Evolutionary conservation across 352 stramenopile genomes (phyloP).

Genomic region (Lagenidium giganteum): DNA sequence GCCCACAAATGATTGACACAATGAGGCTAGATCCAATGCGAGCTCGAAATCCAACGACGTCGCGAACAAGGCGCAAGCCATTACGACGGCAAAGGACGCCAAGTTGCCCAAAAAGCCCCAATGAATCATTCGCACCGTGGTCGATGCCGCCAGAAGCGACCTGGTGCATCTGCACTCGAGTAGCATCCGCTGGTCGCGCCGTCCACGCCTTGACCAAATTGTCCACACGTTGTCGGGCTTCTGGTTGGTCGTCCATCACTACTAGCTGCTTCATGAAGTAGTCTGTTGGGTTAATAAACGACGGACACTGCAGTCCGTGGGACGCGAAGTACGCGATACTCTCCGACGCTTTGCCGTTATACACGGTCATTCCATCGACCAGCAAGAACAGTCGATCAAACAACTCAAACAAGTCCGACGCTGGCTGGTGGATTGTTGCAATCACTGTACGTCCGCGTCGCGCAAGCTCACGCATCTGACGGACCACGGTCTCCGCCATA

Average conservation of each 20-base stretch:
- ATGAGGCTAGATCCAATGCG: too few relatives aligned
- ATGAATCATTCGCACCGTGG: too few relatives aligned
- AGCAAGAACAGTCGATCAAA: constrained; percentile 19
- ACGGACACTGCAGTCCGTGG: constrained; percentile 6
- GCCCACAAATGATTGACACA: constrained; percentile 1
- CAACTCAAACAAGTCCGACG: constrained; percentile 17
- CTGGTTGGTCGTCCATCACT: constrained; percentile 3
- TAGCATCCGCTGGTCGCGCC: too few relatives aligned
- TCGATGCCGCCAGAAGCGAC: not conserved
- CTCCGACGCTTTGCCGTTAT: constrained; percentile 17
- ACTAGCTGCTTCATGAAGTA: too few relatives aligned
- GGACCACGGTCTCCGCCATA: constrained; percentile 39
- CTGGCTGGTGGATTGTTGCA: constrained; percentile 82
- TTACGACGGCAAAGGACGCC: too few relatives aligned
- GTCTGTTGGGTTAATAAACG: constrained; percentile 18
- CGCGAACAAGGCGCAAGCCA: constrained; percentile 4
- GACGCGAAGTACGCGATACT: constrained; percentile 11
- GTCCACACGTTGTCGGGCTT: constrained; percentile 1
- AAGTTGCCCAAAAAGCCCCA: too few relatives aligned
- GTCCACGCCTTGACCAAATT: constrained; percentile 1
- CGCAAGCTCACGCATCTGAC: constrained; percentile 47
- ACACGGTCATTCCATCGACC: constrained; percentile 11
- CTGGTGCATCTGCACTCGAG: not conserved
- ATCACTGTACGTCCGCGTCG: constrained; percentile 76
- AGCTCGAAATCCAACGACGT: too few relatives aligned